Conservation (phyloP, 1,284 basidiomycete species). For the Heimioporus retisporus region DNA sequence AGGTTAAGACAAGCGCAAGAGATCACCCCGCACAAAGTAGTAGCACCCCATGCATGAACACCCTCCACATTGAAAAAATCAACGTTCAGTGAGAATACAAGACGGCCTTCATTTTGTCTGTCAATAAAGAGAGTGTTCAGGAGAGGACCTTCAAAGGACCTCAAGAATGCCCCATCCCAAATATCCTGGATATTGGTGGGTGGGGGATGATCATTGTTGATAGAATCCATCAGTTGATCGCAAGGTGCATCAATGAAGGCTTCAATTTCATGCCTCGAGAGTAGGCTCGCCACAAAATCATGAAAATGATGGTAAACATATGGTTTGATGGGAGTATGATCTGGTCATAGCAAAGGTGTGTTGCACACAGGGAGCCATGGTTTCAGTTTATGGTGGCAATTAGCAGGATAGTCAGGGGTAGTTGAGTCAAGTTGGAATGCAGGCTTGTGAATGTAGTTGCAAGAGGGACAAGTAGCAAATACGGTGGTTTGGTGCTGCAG, state of each 20-base stretch:
- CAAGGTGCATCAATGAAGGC: slow-evolving; percentile 8
- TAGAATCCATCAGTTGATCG: slow-evolving; percentile 7
- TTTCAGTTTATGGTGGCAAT: neutral
- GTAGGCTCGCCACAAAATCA: slow-evolving; percentile 3
- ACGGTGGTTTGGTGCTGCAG: neutral
- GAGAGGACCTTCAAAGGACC: neutral
- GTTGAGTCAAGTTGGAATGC: neutral
- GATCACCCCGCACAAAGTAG: slow-evolving; percentile 13
- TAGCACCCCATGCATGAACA: neutral
- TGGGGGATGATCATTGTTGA: neutral
- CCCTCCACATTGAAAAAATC: slow-evolving; percentile 1
- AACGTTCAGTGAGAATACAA: neutral
- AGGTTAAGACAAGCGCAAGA: slow-evolving; percentile 22
- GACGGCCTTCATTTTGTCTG: neutral
- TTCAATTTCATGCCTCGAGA: slow-evolving; percentile 9
- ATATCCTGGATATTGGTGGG: slow-evolving; percentile 6
- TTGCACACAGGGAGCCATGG: slow-evolving; percentile 2
- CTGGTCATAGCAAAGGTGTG: neutral
- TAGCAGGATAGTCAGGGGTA: neutral
- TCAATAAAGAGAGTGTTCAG: neutral
- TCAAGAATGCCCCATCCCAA: slow-evolving; percentile 13
- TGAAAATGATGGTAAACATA: slow-evolving; percentile 14
- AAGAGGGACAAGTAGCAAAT: neutral
- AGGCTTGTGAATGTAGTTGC: neutral
- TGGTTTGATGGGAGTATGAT: slow-evolving; percentile 11